Conservation (phyloP, 2,329 filamentous ascomycete species). For the Fusarium falciforme region DNA sequence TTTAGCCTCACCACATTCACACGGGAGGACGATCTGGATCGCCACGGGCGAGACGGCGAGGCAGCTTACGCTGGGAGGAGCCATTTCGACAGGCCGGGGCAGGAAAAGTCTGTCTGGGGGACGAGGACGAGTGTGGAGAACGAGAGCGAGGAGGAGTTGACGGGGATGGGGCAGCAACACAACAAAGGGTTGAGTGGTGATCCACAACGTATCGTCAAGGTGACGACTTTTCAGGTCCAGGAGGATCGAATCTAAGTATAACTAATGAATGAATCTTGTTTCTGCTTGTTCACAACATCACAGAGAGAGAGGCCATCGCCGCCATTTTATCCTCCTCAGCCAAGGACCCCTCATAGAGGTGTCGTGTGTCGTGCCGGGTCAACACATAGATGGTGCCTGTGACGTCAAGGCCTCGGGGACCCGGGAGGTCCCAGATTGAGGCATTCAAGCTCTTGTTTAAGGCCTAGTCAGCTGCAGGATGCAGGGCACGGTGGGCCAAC, state of each 20-base stretch:
- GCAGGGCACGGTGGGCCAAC: neutral
- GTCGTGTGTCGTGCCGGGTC: neutral
- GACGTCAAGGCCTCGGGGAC: slow-evolving; percentile 24
- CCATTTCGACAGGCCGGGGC: slow-evolving; percentile 26
- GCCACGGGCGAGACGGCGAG: slow-evolving; percentile 34
- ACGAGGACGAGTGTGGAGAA: slow-evolving; percentile 19
- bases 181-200: slow-evolving; percentile 7
- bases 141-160: slow-evolving; percentile 38
- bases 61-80: slow-evolving; percentile 30
- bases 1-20: slow-evolving; percentile 46
- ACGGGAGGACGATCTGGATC: slow-evolving; percentile 36
- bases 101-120: slow-evolving; percentile 34
- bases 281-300: neutral
- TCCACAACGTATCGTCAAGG: slow-evolving; percentile 24
- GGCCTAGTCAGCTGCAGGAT: neutral
- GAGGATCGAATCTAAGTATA: slow-evolving; percentile 33
- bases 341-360: neutral
- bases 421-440: neutral
- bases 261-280: slow-evolving; percentile 8
- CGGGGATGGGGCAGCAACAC: slow-evolving; percentile 10
- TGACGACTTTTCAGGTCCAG: slow-evolving; percentile 31
- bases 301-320: neutral
- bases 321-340: slow-evolving; percentile 5
- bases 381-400: slow-evolving; percentile 11
- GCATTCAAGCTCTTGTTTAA: neutral